Evolutionary conservation across 192 early-diverging fungal species (phyloP).

Genomic region (Allomyces javanicus): DNA sequence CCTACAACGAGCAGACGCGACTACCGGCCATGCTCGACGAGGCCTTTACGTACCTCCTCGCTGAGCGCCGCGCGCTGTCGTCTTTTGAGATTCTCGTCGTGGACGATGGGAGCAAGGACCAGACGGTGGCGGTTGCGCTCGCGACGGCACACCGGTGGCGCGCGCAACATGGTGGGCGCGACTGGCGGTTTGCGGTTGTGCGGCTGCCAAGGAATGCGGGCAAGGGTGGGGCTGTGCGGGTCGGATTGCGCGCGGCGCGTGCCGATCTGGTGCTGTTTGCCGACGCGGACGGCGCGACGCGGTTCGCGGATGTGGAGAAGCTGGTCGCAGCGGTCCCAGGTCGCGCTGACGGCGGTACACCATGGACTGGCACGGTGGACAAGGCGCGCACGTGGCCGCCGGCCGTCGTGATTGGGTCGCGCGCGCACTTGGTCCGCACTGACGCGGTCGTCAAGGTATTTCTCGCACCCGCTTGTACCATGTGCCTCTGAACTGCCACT

Average conservation of each 20-base stretch:
- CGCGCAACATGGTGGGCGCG: too few species aligned
- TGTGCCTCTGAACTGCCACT: background rate
- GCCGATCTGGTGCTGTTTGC: slow-evolving; percentile 69
- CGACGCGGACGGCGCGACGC: slow-evolving; percentile 89
- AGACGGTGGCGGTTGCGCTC: slow-evolving; percentile 44
- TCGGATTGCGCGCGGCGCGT: slow-evolving; percentile 41
- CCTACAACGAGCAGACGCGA: slow-evolving; percentile 74
- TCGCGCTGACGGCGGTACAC: too few species aligned
- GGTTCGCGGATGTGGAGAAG: slow-evolving; percentile 63
- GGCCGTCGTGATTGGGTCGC: slow-evolving; percentile 67
- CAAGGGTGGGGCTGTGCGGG: slow-evolving; percentile 76
- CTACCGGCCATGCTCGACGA: slow-evolving; percentile 73
- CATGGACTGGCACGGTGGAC: background rate
- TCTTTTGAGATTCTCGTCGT: slow-evolving; percentile 75
- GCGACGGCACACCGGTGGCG: too few species aligned
- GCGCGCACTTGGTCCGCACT: slow-evolving; percentile 69
- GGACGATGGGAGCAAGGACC: slow-evolving; percentile 77
- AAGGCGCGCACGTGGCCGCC: background rate
- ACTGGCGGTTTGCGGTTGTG: slow-evolving; percentile 19
- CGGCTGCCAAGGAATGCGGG: slow-evolving; percentile 66
- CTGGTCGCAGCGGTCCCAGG: slow-evolving; percentile 15
- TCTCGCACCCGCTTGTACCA: background rate
- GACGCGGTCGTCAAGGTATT: slow-evolving; percentile 72
- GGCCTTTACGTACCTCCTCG: slow-evolving; percentile 38
- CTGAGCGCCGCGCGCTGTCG: background rate